These are phyloP conservation scores for Cryptococcus sp. DNA, from an alignment of 1,284 basidiomycete genomes.

Conservation along the genomic window DNA sequence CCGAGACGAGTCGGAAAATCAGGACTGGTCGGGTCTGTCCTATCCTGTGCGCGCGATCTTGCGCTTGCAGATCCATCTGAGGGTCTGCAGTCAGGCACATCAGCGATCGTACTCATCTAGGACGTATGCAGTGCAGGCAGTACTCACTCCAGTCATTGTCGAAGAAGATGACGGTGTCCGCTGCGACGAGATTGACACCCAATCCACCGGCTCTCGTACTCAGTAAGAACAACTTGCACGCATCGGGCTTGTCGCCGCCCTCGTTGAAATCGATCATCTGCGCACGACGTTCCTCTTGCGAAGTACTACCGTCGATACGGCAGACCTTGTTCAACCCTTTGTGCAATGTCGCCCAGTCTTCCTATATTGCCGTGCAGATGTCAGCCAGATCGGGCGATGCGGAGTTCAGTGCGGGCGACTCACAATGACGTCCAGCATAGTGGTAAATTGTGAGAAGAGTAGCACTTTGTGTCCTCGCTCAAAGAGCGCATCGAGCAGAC, in stretches of 20 bases:
- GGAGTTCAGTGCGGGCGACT: constrained; percentile 18
- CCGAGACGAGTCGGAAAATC: constrained; percentile 80
- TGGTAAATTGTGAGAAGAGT: constrained; percentile 91
- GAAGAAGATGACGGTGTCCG: constrained; percentile 93
- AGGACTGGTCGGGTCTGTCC: constrained; percentile 87
- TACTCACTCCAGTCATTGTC: constrained; percentile 87
- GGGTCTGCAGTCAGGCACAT: constrained; percentile 63
- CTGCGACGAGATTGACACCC: constrained; percentile 87
- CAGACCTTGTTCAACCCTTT: constrained; percentile 75
- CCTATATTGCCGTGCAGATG: constrained; percentile 14
- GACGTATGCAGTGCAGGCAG: neutral
- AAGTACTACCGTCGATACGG: constrained; percentile 85
- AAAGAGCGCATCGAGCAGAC: constrained; percentile 83
- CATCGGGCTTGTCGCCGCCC: constrained; percentile 64
- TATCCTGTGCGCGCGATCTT: constrained; percentile 93
- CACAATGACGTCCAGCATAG: constrained; percentile 91
- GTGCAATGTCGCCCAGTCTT: constrained; percentile 82
- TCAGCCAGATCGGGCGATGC: constrained; percentile 1
- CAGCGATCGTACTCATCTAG: neutral
- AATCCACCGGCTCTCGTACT: constrained; percentile 91
- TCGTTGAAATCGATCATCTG: constrained; percentile 86
- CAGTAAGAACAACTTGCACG: constrained; percentile 80
- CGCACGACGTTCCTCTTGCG: constrained; percentile 73
- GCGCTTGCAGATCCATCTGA: constrained; percentile 94
- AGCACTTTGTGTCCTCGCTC: constrained; percentile 82